Evolutionary conservation across 2,329 filamentous ascomycete genomes (phyloP).

Genomic region (Dactylonectria macrodidyma): DNA sequence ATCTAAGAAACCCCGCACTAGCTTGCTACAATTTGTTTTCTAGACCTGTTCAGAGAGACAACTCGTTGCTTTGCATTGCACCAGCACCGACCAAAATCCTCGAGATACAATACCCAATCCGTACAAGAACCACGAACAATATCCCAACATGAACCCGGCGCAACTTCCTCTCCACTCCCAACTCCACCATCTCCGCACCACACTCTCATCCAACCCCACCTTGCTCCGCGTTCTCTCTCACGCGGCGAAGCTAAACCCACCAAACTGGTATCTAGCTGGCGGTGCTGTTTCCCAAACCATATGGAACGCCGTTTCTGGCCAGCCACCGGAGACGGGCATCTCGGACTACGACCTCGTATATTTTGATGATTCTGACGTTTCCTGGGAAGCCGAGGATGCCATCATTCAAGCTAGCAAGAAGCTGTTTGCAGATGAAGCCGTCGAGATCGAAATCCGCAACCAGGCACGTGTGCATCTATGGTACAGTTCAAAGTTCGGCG

Average conservation of each 20-base stretch:
- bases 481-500: constrained; percentile 53
- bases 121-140: background rate
- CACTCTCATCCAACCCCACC: constrained; percentile 48
- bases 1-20: background rate
- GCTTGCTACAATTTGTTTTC: background rate
- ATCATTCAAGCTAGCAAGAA: constrained; percentile 49
- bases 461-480: constrained; percentile 57
- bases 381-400: constrained; percentile 55
- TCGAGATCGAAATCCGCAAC: constrained; percentile 56
- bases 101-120: background rate
- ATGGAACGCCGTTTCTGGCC: constrained; percentile 53
- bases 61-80: background rate
- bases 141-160: constrained; percentile 16
- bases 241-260: constrained; percentile 45
- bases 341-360: constrained; percentile 57
- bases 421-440: constrained; percentile 50
- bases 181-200: constrained; percentile 39
- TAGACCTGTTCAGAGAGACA: background rate
- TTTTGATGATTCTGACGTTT: constrained; percentile 51
- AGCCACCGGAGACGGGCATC: constrained; percentile 52
- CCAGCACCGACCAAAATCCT: background rate
- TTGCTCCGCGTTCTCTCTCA: constrained; percentile 48
- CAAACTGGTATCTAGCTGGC: constrained; percentile 55
- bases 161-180: constrained; percentile 49
- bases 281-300: constrained; percentile 56